These are phyloP conservation scores for Arabidopsis lyrata DNA, from an alignment of 441 rosid genomes.

Conservation along the genomic window DNA sequence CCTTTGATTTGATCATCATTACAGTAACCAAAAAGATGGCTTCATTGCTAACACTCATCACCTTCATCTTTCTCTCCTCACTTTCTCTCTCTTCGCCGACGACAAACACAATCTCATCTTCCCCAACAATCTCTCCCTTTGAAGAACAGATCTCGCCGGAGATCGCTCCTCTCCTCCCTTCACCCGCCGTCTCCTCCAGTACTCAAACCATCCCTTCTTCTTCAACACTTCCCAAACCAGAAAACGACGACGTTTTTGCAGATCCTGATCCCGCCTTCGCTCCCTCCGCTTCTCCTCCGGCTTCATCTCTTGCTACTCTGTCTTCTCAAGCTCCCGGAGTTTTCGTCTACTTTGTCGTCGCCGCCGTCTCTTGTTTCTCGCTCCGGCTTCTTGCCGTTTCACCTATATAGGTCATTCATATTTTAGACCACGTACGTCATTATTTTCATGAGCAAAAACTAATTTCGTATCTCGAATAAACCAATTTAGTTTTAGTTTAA, in stretches of 20 bases:
- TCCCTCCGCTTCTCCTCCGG: conserved; percentile 58
- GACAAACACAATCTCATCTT: conserved; percentile 50
- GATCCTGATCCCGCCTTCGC: conserved; percentile 57
- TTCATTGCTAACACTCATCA: conserved; percentile 50
- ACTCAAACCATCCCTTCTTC: conserved; percentile 80
- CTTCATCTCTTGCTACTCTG: conserved; percentile 48
- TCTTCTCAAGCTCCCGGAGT: conserved; percentile 28
- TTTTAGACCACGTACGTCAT: conserved; percentile 22
- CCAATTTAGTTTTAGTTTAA: not conserved
- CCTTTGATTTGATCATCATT: conserved; percentile 74
- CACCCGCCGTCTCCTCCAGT: conserved; percentile 64
- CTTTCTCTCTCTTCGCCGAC: conserved; percentile 46
- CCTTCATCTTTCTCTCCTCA: conserved; percentile 47
- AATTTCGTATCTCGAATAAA: conserved; percentile 13
- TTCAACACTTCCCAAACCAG: conserved; percentile 75
- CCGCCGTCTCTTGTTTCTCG: conserved; percentile 40
- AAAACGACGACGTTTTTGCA: conserved; percentile 45
- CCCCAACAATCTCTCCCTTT: conserved; percentile 54
- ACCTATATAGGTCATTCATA: conserved; percentile 15
- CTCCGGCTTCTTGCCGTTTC: conserved; percentile 39
- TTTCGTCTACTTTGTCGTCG: conserved; percentile 29
- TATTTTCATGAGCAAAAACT: conserved; percentile 12
- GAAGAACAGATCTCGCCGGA: conserved; percentile 74
- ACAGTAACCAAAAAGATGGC: conserved; percentile 52
- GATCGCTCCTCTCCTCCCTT: conserved; percentile 80